Base-by-base conservation (phyloP, 257 asterid genomes). In the Echites panduratus region DNA sequence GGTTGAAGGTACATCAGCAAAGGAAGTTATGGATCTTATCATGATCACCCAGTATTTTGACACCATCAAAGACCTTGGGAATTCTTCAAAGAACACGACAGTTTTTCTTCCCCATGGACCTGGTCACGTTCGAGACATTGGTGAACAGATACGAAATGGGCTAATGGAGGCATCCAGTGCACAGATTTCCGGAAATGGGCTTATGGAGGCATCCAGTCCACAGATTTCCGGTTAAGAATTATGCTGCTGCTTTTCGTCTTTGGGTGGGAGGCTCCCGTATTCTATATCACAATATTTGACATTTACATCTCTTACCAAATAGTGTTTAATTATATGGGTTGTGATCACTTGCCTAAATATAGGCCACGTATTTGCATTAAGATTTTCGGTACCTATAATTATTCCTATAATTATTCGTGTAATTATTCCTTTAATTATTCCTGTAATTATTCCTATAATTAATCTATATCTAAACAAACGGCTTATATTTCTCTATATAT, bases 1-100 rank as follows among this genome's bases (percentile, higher is more conserved):
- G 78, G 83, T 95, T 40, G 96, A 82, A 73, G 96, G 96, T 66
- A 82, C 98, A 29, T 91, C 99, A 0, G 91, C 98, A 3, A 92
- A 92, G 88, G 99, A 94, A 80, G 96, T 92, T 44, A 90, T 95
- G 98, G 98, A 95, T 78, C 99, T 95, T 41, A 92, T 95, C 70
- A 88, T 92, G 98, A 84, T 92, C 79, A 95, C 99, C 74, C 99
- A 95, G 54, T 95, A 95, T 67, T 95, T 95, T 7, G 99, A 95
- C 86, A 95, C 99, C 0, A 85, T 91, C 90, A 94, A 89, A 74
- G 98, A 94, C 83, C 96, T 91, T 3, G 99, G 99, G 13, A 88
- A 87, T 68, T 47, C 87, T 29, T 94, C 98, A 61, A 90, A 92
- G 80, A 92, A 90, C 87, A 94, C 99, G 0, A 92, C 99, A 0